Conservation (phyloP, 768 basidiomycete species). For the Pisolithus tinctorius region DNA sequence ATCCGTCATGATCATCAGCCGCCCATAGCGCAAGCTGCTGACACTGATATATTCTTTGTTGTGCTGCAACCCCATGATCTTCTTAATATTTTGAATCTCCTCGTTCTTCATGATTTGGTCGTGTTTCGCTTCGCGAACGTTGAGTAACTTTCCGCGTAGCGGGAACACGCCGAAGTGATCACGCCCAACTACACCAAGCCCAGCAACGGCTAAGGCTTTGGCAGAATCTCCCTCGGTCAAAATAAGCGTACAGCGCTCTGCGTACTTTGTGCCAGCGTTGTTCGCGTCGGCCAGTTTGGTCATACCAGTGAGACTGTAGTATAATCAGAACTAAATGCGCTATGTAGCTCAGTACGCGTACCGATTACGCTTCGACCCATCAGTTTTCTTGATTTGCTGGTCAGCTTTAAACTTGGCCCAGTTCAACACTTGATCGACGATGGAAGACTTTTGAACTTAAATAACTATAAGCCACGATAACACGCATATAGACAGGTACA, state of each 20-base stretch:
- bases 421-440: constrained; percentile 86
- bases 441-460: constrained; percentile 78
- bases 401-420: constrained; percentile 98
- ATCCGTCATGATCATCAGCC: constrained; percentile 99
- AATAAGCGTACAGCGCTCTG: constrained; percentile 84
- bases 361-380: constrained; percentile 87
- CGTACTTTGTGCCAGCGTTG: constrained; percentile 84
- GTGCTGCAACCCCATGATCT: constrained; percentile 95
- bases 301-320: constrained; percentile 73
- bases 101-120: constrained; percentile 98
- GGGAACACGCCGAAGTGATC: constrained; percentile 98
- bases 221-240: constrained; percentile 99
- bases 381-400: constrained; percentile 92
- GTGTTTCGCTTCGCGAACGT: constrained; percentile 94
- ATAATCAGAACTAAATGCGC: constrained; percentile 2
- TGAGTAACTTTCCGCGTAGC: constrained; percentile 91
- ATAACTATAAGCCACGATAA: neutral
- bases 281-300: constrained; percentile 96
- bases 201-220: constrained; percentile 92
- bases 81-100: constrained; percentile 95
- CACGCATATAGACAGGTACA: neutral
- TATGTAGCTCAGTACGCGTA: constrained; percentile 21
- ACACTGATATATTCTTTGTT: constrained; percentile 78
- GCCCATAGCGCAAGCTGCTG: constrained; percentile 78
- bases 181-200: constrained; percentile 89